Percentiles rank a stretch among this genome's conserved stretches.
Evolutionary conservation across 768 basidiomycete species (phyloP).

Genomic region (Mycena rosella): DNA sequence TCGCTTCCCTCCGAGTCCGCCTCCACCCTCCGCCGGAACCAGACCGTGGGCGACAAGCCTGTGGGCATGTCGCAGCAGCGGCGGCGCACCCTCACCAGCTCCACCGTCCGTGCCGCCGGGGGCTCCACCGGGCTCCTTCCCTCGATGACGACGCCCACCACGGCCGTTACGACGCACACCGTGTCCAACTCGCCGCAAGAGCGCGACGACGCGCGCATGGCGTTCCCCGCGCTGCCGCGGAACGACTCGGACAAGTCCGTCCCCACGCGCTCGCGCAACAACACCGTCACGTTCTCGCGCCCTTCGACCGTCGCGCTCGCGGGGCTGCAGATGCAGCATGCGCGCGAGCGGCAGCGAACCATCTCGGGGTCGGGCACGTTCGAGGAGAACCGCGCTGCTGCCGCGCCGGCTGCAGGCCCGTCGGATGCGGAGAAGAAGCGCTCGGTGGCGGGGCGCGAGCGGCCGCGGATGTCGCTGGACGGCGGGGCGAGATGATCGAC

Average conservation of each 20-base stretch:
- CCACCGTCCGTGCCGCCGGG: constrained; percentile 48
- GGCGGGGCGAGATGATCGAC: constrained; percentile 45
- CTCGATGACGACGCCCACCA: constrained; percentile 69
- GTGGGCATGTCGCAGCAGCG: constrained; percentile 37
- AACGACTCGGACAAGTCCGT: constrained; percentile 61
- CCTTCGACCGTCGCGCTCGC: constrained; percentile 66
- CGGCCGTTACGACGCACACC: constrained; percentile 75
- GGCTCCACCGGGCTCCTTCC: constrained; percentile 58
- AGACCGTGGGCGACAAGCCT: constrained; percentile 26
- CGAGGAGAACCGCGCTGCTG: constrained; percentile 17
- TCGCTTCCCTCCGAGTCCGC: constrained; percentile 70
- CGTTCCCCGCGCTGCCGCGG: constrained; percentile 52
- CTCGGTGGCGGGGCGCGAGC: constrained; percentile 52
- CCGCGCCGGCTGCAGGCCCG: constrained; percentile 37
- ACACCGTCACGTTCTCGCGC: constrained; percentile 73
- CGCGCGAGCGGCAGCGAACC: constrained; percentile 49
- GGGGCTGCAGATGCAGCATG: constrained; percentile 69
- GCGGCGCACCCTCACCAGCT: constrained; percentile 51
- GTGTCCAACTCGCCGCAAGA: constrained; percentile 62
- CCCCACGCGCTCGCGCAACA: constrained; percentile 46
- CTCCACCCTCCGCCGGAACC: constrained; percentile 35
- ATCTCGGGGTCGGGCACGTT: constrained; percentile 45
- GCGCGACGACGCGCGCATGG: constrained; percentile 32
- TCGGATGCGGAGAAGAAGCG: constrained; percentile 62
- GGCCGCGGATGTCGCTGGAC: constrained; percentile 60